phyloP scores from a whole-genome alignment of 768 basidiomycete species.

The Guyanaporus albipodus region DNA sequence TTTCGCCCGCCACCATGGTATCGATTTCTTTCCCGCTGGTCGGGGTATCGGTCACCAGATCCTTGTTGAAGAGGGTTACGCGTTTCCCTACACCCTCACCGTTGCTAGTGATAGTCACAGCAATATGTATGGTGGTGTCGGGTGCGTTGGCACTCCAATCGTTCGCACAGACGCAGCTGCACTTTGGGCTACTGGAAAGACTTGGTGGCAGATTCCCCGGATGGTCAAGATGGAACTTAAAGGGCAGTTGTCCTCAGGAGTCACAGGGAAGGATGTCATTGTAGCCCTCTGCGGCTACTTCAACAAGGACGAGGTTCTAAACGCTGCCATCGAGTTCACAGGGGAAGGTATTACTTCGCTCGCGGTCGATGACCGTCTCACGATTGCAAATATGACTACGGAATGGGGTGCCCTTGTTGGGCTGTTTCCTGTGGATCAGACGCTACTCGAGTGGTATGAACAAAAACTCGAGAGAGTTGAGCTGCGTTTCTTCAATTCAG shows the following conservation, averaged over 20 bases:
- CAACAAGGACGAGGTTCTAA: conserved; percentile 94
- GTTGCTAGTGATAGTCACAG: conserved; percentile 96
- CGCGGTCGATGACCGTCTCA: conserved; percentile 86
- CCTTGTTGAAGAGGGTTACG: conserved; percentile 97
- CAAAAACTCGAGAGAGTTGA: conserved; percentile 67
- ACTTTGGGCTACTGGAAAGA: conserved; percentile 96
- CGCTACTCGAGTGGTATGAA: conserved; percentile 85
- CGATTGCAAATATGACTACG: conserved; percentile 99
- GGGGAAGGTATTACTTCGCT: conserved; percentile 81
- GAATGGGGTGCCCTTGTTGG: conserved; percentile 99
- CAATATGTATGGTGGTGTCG: conserved; percentile 99
- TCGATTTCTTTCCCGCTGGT: conserved; percentile 98
- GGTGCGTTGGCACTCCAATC: conserved; percentile 95
- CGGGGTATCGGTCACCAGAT: conserved; percentile 98
- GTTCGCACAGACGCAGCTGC: conserved; percentile 94
- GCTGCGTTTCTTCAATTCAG: conserved; percentile 63
- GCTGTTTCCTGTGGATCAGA: conserved; percentile 88
- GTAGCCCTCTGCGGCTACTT: conserved; percentile 95
- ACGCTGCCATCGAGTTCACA: conserved; percentile 93
- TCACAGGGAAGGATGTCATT: conserved; percentile 98
- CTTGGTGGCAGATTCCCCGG: conserved; percentile 99
- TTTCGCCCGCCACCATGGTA: conserved; percentile 77
- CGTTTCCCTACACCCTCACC: conserved; percentile 92
- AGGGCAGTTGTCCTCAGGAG: conserved; percentile 79
- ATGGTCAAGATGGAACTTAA: conserved; percentile 93